These are phyloP conservation scores for Cubamyces sp. DNA, from an alignment of 768 basidiomycete genomes.

Conservation along the genomic window DNA sequence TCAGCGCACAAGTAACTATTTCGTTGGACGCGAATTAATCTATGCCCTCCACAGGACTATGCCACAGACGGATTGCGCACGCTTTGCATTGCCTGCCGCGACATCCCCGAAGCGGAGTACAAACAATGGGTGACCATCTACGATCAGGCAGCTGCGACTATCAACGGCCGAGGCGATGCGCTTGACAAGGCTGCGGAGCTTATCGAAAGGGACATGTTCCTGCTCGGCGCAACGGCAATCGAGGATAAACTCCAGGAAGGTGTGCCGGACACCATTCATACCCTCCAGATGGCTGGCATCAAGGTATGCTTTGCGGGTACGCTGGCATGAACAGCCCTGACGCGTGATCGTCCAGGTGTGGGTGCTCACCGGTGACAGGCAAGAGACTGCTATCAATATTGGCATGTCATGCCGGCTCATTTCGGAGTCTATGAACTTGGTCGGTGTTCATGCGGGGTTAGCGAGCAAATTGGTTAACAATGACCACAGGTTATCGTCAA, in stretches of 20 bases:
- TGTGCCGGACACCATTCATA: slow-evolving; percentile 97
- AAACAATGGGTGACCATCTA: slow-evolving; percentile 86
- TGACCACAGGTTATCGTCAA: slow-evolving; percentile 84
- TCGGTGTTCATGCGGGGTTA: slow-evolving; percentile 38
- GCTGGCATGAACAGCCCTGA: background rate
- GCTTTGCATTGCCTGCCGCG: slow-evolving; percentile 93
- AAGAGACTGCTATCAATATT: slow-evolving; percentile 99
- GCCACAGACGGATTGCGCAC: slow-evolving; percentile 97
- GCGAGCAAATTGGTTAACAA: background rate
- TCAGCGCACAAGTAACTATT: slow-evolving; percentile 31
- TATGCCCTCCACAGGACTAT: slow-evolving; percentile 65
- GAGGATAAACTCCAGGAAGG: slow-evolving; percentile 99
- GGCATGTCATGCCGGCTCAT: slow-evolving; percentile 97
- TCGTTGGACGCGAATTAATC: background rate
- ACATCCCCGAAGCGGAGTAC: slow-evolving; percentile 91
- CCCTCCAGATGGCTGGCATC: slow-evolving; percentile 96
- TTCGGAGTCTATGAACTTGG: slow-evolving; percentile 98
- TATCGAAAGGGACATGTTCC: slow-evolving; percentile 91
- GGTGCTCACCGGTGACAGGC: slow-evolving; percentile 97
- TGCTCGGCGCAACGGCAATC: slow-evolving; percentile 96
- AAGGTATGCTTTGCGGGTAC: slow-evolving; percentile 53
- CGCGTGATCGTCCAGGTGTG: slow-evolving; percentile 65
- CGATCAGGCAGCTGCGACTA: slow-evolving; percentile 90
- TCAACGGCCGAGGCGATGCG: slow-evolving; percentile 94
- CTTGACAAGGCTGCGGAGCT: slow-evolving; percentile 93